Base-by-base conservation (phyloP, 2,329 filamentous ascomycete genomes). In the Fusarium sp. region DNA sequence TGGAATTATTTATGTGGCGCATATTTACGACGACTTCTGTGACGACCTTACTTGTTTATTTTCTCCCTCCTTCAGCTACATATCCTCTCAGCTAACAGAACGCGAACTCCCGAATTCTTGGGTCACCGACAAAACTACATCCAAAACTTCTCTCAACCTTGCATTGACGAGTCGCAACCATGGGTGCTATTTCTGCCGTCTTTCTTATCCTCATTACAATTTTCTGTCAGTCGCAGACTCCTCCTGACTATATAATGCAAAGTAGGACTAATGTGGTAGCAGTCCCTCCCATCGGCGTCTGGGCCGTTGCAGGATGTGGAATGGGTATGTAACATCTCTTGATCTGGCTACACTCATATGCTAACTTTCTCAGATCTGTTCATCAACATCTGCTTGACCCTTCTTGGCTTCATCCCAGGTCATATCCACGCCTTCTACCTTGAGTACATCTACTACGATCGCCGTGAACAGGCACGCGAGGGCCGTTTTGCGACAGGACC, bases 371-470 rank as follows among this genome's bases (percentile, higher is more conserved):
- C 41, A 76, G 91, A 93, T 77, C 81, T 93, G 39, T 84, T 91
- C 59, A 88, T 93, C 82, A 93, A 93, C 80, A 88, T 93, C 76
- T 86, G 88, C 74, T 82, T 93, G 71, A 93, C 91, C 1, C 77
- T 93, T 34, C 86, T 93, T 28, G 91, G 91, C n/a, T 93, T 92
- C 81, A 83, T 96, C 57, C 94, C 94, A 0, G 94, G 93, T 13
- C 91, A 94, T 75, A 89, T 96, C 47, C 91, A 95, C 80, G 93
- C 93, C 48, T 95, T 95, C 82, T 96, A 95, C 81, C 75, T 94
- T 70, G 90, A 95, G 82, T 97, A 95, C 81, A 86, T 97, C 71
- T 97, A 95, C 84, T 96, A 92, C 82, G 89, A 94, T 78, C 92
- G 92, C 44, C 88, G 87, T 60, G 91, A 94, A 75, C 88, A 91